Evolutionary conservation across 106 monocot species (phyloP), one percentile per base, ranked within the genome.

Genomic region (Ottelia alismoides): DNA sequence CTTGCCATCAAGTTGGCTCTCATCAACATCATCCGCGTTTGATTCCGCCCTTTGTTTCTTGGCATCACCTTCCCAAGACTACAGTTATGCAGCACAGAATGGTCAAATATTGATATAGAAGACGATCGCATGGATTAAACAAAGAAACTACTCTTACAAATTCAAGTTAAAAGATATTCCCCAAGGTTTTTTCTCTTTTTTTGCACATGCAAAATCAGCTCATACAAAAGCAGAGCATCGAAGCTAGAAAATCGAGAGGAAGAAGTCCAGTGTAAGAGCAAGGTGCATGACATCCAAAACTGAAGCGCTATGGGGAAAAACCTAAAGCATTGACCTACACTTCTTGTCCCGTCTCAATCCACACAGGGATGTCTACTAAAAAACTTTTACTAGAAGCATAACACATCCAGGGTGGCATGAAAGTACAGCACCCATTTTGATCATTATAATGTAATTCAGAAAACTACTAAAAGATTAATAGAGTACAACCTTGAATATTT

Each of bases 31-130:
- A 40, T 22, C 58, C 35, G 35, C 50, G 35, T 71, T 63, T 46
- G 22, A 24, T 22, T 68, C 72, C 21, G 31, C 22, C 1, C 28
- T 44, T 27, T 68, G 67, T 35, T 75, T 69, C 66, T 77, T 76
- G 6, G 2, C 32, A 19, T 58, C 46, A 30, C 65, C 78, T 44
- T 56, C 51, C n/a, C 71, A 67, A 2, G 47, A 31, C 53, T 68
- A 32, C 20, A 58, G 45, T 29, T n/a, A n/a, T n/a, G 16, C 14
- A 25, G 44, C 22, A 45, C 43, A 27, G 23, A 47, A 32, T 35
- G 10, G n/a, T n/a, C n/a, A n/a, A n/a, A n/a, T n/a, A n/a, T n/a
- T 30, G 55, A 32, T 35, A 17, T 24, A 20, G 0, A n/a, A 24
- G 11, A 55, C 50, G 2, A 24, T 1, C 54, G 1, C 16, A 25